Conservation (phyloP, 1,284 basidiomycete genomes). For the Lentinus polychrous region DNA sequence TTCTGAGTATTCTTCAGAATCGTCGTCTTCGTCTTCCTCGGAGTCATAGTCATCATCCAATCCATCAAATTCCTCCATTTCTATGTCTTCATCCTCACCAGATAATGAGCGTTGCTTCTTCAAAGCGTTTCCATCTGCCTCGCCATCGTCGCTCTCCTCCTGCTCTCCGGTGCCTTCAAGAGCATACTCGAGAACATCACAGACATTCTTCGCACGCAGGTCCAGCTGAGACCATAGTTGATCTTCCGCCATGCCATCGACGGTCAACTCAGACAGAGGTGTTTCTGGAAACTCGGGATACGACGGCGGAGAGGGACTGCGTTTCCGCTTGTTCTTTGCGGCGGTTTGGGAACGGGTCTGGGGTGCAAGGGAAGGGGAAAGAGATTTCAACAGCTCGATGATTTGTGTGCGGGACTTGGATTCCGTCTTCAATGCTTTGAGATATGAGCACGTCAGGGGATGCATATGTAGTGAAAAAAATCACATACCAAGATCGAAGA, state of each 20-base stretch:
- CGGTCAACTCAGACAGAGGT: slow-evolving; percentile 69
- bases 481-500: slow-evolving; percentile 75
- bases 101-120: slow-evolving; percentile 13
- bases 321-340: slow-evolving; percentile 35
- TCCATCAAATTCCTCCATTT: not conserved
- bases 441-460: slow-evolving; percentile 6
- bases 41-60: slow-evolving; percentile 11
- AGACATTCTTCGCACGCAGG: slow-evolving; percentile 61
- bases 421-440: slow-evolving; percentile 61
- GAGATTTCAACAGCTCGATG: slow-evolving; percentile 57
- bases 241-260: slow-evolving; percentile 80
- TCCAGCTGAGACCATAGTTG: slow-evolving; percentile 95
- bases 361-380: slow-evolving; percentile 56
- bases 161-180: slow-evolving; percentile 40
- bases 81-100: slow-evolving; percentile 9
- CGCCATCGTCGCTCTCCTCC: slow-evolving; percentile 11
- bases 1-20: not conserved
- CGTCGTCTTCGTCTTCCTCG: slow-evolving; percentile 19
- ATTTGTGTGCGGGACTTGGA: slow-evolving; percentile 57
- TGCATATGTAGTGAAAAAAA: not conserved
- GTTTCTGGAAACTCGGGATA: slow-evolving; percentile 52
- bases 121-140: slow-evolving; percentile 8
- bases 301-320: slow-evolving; percentile 28
- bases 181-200: slow-evolving; percentile 53
- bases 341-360: slow-evolving; percentile 62